These are phyloP conservation scores for Rhynchospora breviuscula DNA, from an alignment of 176 grass and related monocot genomes.

Conservation along the genomic window DNA sequence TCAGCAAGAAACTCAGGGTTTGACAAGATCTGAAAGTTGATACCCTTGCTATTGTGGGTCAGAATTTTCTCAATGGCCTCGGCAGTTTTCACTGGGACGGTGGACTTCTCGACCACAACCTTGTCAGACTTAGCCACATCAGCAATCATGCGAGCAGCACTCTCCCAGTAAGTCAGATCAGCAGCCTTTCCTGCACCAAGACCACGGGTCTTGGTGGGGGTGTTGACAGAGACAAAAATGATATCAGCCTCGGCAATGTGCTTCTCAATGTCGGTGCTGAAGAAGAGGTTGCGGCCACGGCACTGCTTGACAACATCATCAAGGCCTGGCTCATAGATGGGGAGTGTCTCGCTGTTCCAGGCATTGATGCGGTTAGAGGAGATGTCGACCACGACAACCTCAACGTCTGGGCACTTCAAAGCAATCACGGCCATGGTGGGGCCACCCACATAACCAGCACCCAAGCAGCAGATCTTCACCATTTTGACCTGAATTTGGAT, in stretches of 20 bases:
- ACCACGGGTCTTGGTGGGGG: constrained; percentile 57
- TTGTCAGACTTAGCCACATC: constrained; percentile 55
- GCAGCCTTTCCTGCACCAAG: constrained; percentile 67
- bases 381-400: constrained; percentile 64
- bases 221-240: constrained; percentile 70
- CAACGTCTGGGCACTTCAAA: constrained; percentile 44
- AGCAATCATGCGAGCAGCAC: constrained; percentile 64
- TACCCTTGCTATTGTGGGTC: constrained; percentile 58
- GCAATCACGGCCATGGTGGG: constrained; percentile 78
- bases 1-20: constrained; percentile 72
- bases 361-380: constrained; percentile 40
- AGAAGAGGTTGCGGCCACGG: constrained; percentile 62
- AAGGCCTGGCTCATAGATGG: constrained; percentile 65
- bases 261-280: constrained; percentile 66
- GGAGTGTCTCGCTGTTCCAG: constrained; percentile 58
- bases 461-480: constrained; percentile 78
- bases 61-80: constrained; percentile 77
- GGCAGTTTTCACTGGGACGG: constrained; percentile 63
- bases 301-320: constrained; percentile 56
- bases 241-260: constrained; percentile 53
- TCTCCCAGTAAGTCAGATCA: constrained; percentile 71
- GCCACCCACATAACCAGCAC: constrained; percentile 65
- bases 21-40: constrained; percentile 68
- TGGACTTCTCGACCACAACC: constrained; percentile 67
- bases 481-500: constrained; percentile 32